These are phyloP conservation scores for Jackrogersella minutella DNA, from an alignment of 495 filamentous ascomycete genomes.

Conservation along the genomic window DNA sequence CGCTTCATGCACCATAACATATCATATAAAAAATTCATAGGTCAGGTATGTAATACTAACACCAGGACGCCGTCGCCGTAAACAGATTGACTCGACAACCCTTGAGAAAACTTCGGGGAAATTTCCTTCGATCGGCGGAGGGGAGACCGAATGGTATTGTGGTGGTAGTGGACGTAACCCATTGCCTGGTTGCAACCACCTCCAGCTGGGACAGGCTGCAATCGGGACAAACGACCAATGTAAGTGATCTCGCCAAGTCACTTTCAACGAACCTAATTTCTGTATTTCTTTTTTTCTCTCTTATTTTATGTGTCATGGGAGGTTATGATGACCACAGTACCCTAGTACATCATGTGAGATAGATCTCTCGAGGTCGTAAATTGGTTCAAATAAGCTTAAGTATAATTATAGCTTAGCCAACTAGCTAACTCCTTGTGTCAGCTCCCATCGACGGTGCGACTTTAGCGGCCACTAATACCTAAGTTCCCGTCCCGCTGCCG, in stretches of 20 bases:
- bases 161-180: too few relatives aligned
- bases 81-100: slow-evolving; percentile 10
- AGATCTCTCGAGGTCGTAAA: not conserved
- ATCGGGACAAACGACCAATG: too few relatives aligned
- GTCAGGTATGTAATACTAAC: too few relatives aligned
- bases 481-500: not conserved
- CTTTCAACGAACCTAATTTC: not conserved
- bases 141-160: not conserved
- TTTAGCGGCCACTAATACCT: not conserved
- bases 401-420: not conserved
- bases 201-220: too few relatives aligned
- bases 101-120: slow-evolving; percentile 21
- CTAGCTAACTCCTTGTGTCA: too few relatives aligned
- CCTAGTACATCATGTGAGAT: not conserved
- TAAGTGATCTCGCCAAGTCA: not conserved
- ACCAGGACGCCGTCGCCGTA: not conserved
- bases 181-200: too few relatives aligned
- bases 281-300: not conserved
- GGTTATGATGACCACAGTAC: not conserved
- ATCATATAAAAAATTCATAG: not conserved
- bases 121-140: slow-evolving; percentile 2
- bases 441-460: not conserved
- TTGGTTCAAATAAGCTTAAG: slow-evolving; percentile 3
- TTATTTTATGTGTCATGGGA: not conserved
- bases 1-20: not conserved